phyloP scores from a whole-genome alignment of 306 rosid species.

The cucumber (Cucumis sativus) region Cucumber_9930_V3 NC_026657.2:26639501-26640000 shows the following conservation, averaged over 20 bases:
- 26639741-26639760: not conserved
- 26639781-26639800: not conserved
- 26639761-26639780: not conserved
- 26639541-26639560: not conserved
- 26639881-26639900: constrained; percentile 57
- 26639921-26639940: constrained; percentile 49
- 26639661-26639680: not conserved
- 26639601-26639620: not conserved
- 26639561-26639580: not conserved
- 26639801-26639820: not conserved
- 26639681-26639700: not conserved
- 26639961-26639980: constrained; percentile 41
- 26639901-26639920: constrained; percentile 46
- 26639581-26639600: not conserved
- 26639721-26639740: not conserved
- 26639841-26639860: not conserved
- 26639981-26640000: constrained; percentile 37
- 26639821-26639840: not conserved
- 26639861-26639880: constrained; percentile 14
- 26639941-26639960: constrained; percentile 45
- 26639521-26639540: not conserved
- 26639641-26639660: not conserved
- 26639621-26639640: not conserved
- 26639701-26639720: not conserved
- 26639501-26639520: not conserved